These are phyloP conservation scores for Hysterangium stoloniferum DNA, from an alignment of 768 basidiomycete genomes.

Conservation along the genomic window DNA sequence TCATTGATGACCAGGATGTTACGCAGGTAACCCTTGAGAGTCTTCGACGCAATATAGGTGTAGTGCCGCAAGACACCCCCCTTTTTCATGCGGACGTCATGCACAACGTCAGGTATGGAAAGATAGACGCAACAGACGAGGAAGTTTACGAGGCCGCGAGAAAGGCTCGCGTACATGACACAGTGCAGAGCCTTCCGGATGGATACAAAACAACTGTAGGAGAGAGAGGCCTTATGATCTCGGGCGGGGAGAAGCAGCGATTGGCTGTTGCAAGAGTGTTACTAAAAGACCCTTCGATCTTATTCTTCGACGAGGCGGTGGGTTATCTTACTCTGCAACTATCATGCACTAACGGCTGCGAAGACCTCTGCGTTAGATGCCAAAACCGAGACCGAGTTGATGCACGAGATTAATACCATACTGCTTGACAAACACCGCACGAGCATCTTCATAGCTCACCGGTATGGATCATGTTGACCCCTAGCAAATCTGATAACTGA, in stretches of 20 bases:
- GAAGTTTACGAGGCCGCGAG: conserved; percentile 78
- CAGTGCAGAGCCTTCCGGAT: conserved; percentile 74
- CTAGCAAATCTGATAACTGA: neutral
- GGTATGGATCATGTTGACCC: conserved; percentile 23
- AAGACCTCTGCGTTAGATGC: conserved; percentile 95
- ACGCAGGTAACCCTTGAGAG: conserved; percentile 60
- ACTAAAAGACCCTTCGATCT: conserved; percentile 88
- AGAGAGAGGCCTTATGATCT: conserved; percentile 95
- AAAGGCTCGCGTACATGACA: conserved; percentile 82
- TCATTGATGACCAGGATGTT: conserved; percentile 85
- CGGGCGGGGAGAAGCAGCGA: conserved; percentile 96
- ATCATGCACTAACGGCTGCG: neutral
- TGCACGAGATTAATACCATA: conserved; percentile 83
- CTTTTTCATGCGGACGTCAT: conserved; percentile 93
- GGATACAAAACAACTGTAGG: conserved; percentile 89
- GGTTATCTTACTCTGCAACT: conserved; percentile 23
- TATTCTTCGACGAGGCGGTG: conserved; percentile 98
- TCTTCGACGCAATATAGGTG: conserved; percentile 71
- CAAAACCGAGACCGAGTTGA: conserved; percentile 89
- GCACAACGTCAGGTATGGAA: conserved; percentile 93
- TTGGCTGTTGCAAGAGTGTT: conserved; percentile 89
- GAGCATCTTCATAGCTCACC: conserved; percentile 95
- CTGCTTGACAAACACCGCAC: conserved; percentile 76
- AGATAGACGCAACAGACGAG: conserved; percentile 79
- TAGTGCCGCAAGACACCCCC: conserved; percentile 97